Evolutionary conservation across 2,329 filamentous ascomycete species (phyloP).

Genomic region (Aspergillus aculeatus): DNA sequence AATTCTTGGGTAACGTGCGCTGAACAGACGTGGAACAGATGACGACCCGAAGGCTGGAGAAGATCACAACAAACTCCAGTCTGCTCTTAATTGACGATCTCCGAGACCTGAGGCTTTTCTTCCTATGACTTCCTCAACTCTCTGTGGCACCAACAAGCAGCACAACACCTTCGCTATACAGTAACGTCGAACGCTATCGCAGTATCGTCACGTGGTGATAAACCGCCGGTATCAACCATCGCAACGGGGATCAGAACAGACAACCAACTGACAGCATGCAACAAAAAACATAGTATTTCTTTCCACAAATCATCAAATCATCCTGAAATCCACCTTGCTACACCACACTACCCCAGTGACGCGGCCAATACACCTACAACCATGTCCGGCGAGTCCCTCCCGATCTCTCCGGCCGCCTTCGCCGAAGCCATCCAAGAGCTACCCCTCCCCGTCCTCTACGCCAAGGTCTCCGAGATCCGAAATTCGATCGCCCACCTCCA

Average conservation of each 20-base stretch:
- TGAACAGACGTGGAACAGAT: background rate
- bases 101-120: no score
- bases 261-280: background rate
- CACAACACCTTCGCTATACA: background rate
- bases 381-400: slow-evolving; percentile 52
- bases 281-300: no score
- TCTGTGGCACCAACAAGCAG: background rate
- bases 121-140: no score
- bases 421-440: slow-evolving; percentile 58
- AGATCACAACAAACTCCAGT: no score
- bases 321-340: no score
- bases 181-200: background rate
- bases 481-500: slow-evolving; percentile 61
- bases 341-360: no score
- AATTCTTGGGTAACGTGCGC: background rate
- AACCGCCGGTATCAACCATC: background rate
- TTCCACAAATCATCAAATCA: no score
- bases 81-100: no score
- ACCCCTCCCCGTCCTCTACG: slow-evolving; percentile 57
- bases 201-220: background rate
- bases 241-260: background rate
- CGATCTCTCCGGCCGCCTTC: slow-evolving; percentile 54
- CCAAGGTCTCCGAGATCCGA: slow-evolving; percentile 60
- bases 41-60: no score
- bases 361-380: background rate